Evolutionary conservation across 257 asterid genomes (phyloP).

Genomic region (Nicotiana obtusifolia): DNA sequence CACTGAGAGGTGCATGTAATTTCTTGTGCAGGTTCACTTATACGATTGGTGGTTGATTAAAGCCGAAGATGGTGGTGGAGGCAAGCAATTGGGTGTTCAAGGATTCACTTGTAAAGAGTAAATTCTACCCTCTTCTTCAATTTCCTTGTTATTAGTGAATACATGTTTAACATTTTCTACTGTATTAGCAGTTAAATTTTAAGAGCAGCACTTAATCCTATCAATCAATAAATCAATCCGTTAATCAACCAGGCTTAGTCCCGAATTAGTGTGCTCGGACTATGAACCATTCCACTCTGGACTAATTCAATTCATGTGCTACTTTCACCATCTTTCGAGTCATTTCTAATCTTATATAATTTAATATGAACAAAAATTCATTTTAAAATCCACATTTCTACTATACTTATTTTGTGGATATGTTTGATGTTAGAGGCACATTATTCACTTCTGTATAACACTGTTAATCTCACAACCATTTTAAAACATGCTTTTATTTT

Average conservation of each 20-base stretch:
- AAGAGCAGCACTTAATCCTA: neutral
- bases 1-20: neutral
- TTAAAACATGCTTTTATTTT: neutral
- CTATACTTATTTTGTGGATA: neutral
- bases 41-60: conserved; percentile 64
- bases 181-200: neutral
- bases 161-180: neutral
- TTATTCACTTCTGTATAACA: neutral
- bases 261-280: neutral
- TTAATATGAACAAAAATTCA: neutral
- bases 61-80: conserved; percentile 26
- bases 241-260: neutral
- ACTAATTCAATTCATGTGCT: neutral
- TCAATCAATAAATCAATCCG: neutral
- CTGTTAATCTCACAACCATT: neutral
- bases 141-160: neutral
- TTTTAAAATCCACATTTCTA: neutral
- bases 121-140: neutral
- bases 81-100: conserved; percentile 40
- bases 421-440: neutral
- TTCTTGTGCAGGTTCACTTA: conserved; percentile 17
- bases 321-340: neutral
- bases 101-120: conserved; percentile 43
- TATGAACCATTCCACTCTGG: neutral
- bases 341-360: neutral